These are phyloP conservation scores for Monilinia aucupariae DNA, from an alignment of 2,329 filamentous ascomycete genomes.

Conservation along the genomic window DNA sequence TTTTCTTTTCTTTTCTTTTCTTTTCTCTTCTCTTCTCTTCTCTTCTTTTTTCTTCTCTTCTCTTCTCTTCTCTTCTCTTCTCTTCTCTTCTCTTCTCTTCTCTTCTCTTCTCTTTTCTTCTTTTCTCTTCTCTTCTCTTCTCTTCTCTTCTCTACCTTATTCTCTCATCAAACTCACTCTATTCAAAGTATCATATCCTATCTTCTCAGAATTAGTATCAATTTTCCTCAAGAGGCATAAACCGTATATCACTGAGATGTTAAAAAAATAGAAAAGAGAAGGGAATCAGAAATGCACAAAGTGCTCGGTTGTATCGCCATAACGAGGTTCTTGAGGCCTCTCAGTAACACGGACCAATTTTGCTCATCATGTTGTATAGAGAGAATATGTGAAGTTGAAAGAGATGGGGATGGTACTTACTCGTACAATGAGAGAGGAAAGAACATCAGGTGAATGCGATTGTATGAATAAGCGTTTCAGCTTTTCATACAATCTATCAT, in stretches of 20 bases:
- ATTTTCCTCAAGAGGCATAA: too few relatives aligned
- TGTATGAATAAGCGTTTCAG: not conserved
- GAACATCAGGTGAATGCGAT: not conserved
- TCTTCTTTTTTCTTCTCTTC: too few relatives aligned
- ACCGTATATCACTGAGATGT: not conserved
- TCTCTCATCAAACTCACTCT: too few relatives aligned
- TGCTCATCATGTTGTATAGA: conserved; percentile 7
- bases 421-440: not conserved
- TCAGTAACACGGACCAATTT: conserved; percentile 15
- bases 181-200: too few relatives aligned
- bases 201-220: not conserved
- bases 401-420: not conserved
- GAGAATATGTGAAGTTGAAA: not conserved
- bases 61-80: too few relatives aligned
- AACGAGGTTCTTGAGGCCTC: conserved; percentile 14
- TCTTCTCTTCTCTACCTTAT: too few relatives aligned
- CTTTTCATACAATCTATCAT: not conserved
- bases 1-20: too few relatives aligned
- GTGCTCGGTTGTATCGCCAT: conserved; percentile 13
- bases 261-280: not conserved
- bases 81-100: too few relatives aligned
- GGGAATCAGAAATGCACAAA: conserved; percentile 9
- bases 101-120: too few relatives aligned
- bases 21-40: too few relatives aligned
- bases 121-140: too few relatives aligned